phyloP scores from a whole-genome alignment of 805 yeast species.

The Starmera amethionina region DNA sequence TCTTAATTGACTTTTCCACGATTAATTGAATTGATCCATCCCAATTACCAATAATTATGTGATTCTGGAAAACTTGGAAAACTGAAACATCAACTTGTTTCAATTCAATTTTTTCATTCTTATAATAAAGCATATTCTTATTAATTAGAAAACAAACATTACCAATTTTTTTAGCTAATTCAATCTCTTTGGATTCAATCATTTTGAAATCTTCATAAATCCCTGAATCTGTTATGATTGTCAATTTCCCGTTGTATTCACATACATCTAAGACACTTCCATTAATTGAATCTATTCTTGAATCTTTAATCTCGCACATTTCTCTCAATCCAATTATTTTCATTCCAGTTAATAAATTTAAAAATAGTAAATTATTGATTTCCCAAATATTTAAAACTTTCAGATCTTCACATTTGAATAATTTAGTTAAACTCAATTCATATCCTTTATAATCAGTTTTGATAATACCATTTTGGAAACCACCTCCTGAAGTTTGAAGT shows the following conservation, averaged over 20 bases:
- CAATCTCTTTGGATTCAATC: not conserved
- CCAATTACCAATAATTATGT: slow-evolving; percentile 14
- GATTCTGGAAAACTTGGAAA: slow-evolving; percentile 2
- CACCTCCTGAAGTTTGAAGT: slow-evolving; percentile 16
- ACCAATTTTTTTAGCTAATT: not conserved
- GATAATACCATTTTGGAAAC: slow-evolving; percentile 10
- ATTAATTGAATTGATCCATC: slow-evolving; percentile 9
- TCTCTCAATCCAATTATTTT: not conserved
- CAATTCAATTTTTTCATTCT: slow-evolving; percentile 1
- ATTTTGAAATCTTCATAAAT: slow-evolving; percentile 8
- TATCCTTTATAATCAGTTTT: slow-evolving; percentile 15
- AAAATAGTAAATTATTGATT: slow-evolving; percentile 3
- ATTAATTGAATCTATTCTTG: slow-evolving; percentile 3
- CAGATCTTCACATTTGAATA: not conserved
- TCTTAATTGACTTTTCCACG: slow-evolving; percentile 3
- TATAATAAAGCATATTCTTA: not conserved
- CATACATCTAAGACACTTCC: slow-evolving; percentile 10
- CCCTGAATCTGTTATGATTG: not conserved
- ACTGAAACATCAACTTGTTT: slow-evolving; percentile 10
- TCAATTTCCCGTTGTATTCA: too few relatives aligned
- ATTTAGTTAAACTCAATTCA: not conserved
- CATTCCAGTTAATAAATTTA: slow-evolving; percentile 5
- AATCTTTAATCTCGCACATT: slow-evolving; percentile 1
- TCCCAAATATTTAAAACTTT: slow-evolving; percentile 9
- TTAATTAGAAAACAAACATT: not conserved